phyloP scores from a whole-genome alignment of 2,329 filamentous ascomycete genomes.

The Colletotrichum sp. region DNA sequence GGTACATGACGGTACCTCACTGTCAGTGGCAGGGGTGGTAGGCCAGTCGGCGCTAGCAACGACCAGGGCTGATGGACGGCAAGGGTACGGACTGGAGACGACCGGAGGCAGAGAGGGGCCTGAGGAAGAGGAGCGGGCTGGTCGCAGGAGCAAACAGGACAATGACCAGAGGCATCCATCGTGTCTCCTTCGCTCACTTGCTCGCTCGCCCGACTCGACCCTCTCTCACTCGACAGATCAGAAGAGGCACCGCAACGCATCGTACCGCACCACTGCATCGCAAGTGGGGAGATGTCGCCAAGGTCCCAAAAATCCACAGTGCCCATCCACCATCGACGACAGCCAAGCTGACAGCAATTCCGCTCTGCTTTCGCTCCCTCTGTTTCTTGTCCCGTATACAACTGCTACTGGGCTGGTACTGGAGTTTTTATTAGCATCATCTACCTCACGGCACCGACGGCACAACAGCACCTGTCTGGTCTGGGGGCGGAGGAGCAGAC shows the following conservation, averaged over 20 bases:
- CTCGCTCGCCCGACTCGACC: neutral
- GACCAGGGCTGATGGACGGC: slow-evolving; percentile 14
- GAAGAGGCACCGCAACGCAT: neutral
- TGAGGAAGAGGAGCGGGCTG: neutral
- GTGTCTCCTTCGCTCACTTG: neutral
- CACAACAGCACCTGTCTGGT: neutral
- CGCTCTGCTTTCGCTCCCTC: neutral
- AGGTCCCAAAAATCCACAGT: slow-evolving; percentile 1
- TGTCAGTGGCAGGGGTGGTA: neutral
- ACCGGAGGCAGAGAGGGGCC: neutral
- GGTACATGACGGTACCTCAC: slow-evolving; percentile 9
- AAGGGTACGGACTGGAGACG: neutral
- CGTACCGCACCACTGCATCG: neutral
- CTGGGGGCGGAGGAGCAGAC: neutral
- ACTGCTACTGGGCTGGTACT: neutral
- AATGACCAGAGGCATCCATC: neutral
- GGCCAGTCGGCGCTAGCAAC: slow-evolving; percentile 13
- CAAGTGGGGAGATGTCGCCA: slow-evolving; percentile 2
- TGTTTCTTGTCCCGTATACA: neutral
- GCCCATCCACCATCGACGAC: slow-evolving; percentile 4
- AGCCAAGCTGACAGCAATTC: slow-evolving; percentile 1
- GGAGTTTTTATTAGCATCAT: neutral
- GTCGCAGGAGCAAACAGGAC: neutral
- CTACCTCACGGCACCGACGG: slow-evolving; percentile 1
- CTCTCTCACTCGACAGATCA: neutral